Base-by-base conservation (phyloP, 345 rosid genomes). In the Syzygium jambos region DNA sequence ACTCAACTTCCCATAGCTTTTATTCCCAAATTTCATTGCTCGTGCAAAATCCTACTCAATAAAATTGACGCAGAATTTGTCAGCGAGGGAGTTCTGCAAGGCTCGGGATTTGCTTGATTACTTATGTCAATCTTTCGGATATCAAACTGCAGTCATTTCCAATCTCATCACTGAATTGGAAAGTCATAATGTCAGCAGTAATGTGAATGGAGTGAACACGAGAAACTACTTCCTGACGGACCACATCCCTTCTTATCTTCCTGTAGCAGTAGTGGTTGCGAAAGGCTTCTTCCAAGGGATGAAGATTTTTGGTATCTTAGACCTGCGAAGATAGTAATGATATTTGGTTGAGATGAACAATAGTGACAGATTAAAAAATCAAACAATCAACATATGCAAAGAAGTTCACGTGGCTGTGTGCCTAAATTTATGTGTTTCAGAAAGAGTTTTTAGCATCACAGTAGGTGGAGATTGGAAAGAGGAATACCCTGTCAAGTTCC, bases 231-330 rank as follows among this genome's bases (percentile, higher is more conserved):
- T 94, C 89, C 83, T 89, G 88, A 86, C 89, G 88, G 73, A 95
- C 92, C 91, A 91, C 93, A 87, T 91, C 96, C 91, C 96, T 92
- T 90, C 89, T 92, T 86, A 95, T 89, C 96, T 97, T 82, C 98
- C 96, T 21, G 93, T 92, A 38, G 41, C 41, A 78, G 94, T 88
- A 78, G 98, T 95, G 84, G 89, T 77, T 15, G 98, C 98, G 86
- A 94, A 94, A 85, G 93, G 95, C 65, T 92, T 95, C 90, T 86
- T 91, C 97, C 98, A 93, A n/a, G 52, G 15, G 51, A 93, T 55
- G 90, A 94, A 96, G 38, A 84, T 51, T 91, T 92, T 95, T 25
- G 98, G 99, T 85, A 93, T 91, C 91, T 97, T 97, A 89, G 93
- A 97, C 91, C 98, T 97, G 95, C 88, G 88, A 90, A 88, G 25